These are phyloP conservation scores for Antitrichia curtipendula DNA, from an alignment of 225 moss, liverwort and hornwort genomes.

Conservation along the genomic window DNA sequence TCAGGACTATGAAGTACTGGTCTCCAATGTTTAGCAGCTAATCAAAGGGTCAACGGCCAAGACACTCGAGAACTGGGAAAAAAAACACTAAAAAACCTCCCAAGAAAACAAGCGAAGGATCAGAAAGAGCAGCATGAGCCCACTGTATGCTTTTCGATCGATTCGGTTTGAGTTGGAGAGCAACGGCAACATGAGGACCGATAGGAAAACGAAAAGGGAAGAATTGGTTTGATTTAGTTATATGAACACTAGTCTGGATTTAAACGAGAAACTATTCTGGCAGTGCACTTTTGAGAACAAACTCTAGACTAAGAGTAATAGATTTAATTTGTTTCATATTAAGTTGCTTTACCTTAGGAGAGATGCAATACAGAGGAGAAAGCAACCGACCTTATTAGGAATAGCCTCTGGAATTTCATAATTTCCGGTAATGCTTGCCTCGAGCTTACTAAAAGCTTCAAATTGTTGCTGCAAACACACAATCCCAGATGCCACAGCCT, in stretches of 20 bases:
- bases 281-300: background rate
- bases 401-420: constrained; percentile 52
- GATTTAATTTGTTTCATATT: background rate
- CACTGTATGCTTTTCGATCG: background rate
- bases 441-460: constrained; percentile 43
- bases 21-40: background rate
- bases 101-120: background rate
- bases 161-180: background rate
- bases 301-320: background rate
- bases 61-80: background rate
- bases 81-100: background rate
- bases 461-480: constrained; percentile 47
- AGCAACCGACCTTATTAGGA: constrained; percentile 28
- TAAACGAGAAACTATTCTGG: background rate
- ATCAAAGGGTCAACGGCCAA: background rate
- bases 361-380: background rate
- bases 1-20: background rate
- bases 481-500: constrained; percentile 37
- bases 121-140: background rate
- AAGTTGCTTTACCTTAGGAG: background rate
- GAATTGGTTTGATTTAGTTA: background rate
- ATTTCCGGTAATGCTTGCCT: constrained; percentile 34
- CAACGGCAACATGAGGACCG: background rate
- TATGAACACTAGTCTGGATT: background rate
- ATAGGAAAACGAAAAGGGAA: background rate